Percentiles rank a stretch among this genome's conserved stretches.
Evolutionary conservation across 2,329 filamentous ascomycete genomes (phyloP).

Genomic region (Claviceps maximensis): DNA sequence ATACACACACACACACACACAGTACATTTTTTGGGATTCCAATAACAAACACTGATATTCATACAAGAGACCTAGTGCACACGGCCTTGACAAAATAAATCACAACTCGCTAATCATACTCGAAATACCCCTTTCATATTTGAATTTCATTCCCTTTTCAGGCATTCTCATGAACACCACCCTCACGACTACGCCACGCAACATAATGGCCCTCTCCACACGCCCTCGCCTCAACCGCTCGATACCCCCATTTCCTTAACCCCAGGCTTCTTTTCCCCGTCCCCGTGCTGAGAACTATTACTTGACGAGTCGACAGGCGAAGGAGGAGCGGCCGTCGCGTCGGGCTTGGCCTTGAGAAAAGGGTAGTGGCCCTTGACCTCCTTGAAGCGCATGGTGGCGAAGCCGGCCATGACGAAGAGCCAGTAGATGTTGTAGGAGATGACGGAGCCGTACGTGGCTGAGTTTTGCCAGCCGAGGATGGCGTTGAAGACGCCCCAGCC

Average conservation of each 20-base stretch:
- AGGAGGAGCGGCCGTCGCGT: not conserved
- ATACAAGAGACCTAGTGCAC: too few relatives aligned
- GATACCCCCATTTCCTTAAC: slow-evolving; percentile 11
- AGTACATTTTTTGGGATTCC: too few relatives aligned
- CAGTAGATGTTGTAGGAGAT: slow-evolving; percentile 84
- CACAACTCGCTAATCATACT: too few relatives aligned
- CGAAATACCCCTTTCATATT: too few relatives aligned
- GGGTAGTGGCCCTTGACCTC: slow-evolving; percentile 43
- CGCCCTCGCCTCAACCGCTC: too few relatives aligned
- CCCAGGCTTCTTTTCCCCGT: slow-evolving; percentile 12
- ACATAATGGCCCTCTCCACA: not conserved
- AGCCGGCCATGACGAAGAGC: slow-evolving; percentile 59
- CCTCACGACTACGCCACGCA: too few relatives aligned
- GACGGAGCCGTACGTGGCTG: slow-evolving; percentile 75
- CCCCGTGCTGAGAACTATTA: slow-evolving; percentile 13
- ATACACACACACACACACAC: too few relatives aligned
- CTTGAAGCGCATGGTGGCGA: slow-evolving; percentile 51
- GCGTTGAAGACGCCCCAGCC: slow-evolving; percentile 85
- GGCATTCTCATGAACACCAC: too few relatives aligned
- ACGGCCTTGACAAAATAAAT: too few relatives aligned
- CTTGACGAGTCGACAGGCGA: slow-evolving; percentile 10
- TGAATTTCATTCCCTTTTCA: too few relatives aligned
- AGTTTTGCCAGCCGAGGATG: slow-evolving; percentile 78
- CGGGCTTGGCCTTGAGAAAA: slow-evolving; percentile 23
- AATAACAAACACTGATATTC: too few relatives aligned